Base-by-base conservation (phyloP, 2,329 filamentous ascomycete genomes). In the Setomelanomma holmii region DNA sequence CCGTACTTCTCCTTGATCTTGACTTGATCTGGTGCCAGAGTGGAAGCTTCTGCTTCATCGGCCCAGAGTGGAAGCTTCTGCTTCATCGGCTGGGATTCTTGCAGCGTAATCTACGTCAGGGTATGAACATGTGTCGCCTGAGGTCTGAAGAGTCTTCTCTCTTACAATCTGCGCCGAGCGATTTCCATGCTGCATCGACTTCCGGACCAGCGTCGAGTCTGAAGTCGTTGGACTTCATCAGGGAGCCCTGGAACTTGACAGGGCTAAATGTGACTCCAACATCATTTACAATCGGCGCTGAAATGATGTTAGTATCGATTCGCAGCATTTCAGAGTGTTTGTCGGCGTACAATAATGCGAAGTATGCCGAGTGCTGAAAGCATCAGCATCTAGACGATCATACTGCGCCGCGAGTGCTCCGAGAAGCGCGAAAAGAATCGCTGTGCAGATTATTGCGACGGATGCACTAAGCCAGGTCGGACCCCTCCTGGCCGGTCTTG, bases 161-260 rank as follows among this genome's bases (percentile, higher is more conserved):
- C 20, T 23, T 59, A 84, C 82, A 85, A 20, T 84, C 78, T 4
- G 79, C 74, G 6, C 82, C 82, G 0, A 84, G 58, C 1, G 76
- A 75, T 23, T 76, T 78, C 85, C 85, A 87, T 0, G 84, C 84
- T 8, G 77, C 78, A 55, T 87, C 85, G 0, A 86, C 83, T 49
- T 84, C 80, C 0, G 81, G 79, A 0, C 80, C 64, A 3, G 77
- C 80, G 27, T 77, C 73, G 49, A 78, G 72, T 2, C 84, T 78
- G 61, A 81, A 87, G 6, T 81, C 72, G 33, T 81, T 82, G 53
- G 84, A 78, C 2, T 81, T 72, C 46, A 85, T 57, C 8, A 88
- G 80, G 0, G 82, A 82, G 0, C 84, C 84, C 51, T 87, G 84
- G 67, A 86, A 87, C 1, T 61, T 60, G 23, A 78, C 64, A 2